Evolutionary conservation across 2,329 filamentous ascomycete species (phyloP).

Genomic region (Fonsecaea erecta): DNA sequence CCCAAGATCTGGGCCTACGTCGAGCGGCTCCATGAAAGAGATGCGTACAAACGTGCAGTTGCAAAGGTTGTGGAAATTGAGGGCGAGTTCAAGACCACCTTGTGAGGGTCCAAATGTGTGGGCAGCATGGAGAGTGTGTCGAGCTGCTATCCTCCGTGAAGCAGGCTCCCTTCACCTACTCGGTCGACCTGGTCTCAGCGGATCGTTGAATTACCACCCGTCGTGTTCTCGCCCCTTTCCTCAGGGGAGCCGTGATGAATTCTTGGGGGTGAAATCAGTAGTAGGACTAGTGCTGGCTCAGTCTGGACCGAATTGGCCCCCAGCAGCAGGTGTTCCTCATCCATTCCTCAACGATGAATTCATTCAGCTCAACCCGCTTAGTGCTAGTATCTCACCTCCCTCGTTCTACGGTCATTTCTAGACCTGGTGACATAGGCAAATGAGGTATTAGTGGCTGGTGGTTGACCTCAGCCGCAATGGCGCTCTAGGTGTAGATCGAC

Average conservation of each 20-base stretch:
- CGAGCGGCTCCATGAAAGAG: constrained; percentile 43
- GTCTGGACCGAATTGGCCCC: neutral
- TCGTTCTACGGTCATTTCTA: constrained; percentile 3
- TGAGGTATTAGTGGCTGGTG: constrained; percentile 2
- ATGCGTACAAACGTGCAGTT: constrained; percentile 48
- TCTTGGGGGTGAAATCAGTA: neutral
- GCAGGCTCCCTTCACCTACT: neutral
- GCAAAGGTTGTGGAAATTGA: constrained; percentile 50
- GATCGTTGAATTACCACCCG: neutral
- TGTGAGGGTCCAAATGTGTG: constrained; percentile 19
- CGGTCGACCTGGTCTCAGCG: neutral
- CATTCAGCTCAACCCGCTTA: neutral
- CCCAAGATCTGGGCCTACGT: constrained; percentile 47
- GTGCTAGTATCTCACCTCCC: neutral
- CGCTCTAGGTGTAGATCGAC: neutral
- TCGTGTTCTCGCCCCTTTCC: neutral
- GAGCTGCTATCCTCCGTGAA: neutral
- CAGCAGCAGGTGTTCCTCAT: neutral
- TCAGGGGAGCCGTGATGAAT: neutral
- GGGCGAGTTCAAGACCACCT: constrained; percentile 39
- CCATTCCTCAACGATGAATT: neutral
- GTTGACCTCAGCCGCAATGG: constrained; percentile 11
- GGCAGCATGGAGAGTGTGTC: neutral
- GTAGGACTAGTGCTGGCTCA: neutral
- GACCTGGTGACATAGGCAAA: constrained; percentile 3